These are phyloP conservation scores for Leucocoprinus leucothites DNA, from an alignment of 768 basidiomycete species.

Conservation along the genomic window DNA sequence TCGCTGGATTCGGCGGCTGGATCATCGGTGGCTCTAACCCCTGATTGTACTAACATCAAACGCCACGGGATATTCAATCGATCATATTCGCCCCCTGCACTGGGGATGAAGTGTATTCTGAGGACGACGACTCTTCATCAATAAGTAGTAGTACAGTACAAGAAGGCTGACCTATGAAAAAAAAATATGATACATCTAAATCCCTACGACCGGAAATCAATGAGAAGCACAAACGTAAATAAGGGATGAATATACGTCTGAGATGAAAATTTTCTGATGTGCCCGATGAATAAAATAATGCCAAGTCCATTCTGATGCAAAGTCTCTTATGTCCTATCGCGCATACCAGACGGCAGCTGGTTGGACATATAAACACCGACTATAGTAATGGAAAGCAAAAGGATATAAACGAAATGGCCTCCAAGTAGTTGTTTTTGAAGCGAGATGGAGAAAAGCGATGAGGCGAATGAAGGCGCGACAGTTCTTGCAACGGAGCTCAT, in stretches of 20 bases:
- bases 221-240: no score
- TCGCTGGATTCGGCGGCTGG: not conserved
- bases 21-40: no score
- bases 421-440: constrained; percentile 42
- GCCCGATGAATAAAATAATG: not conserved
- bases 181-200: no score
- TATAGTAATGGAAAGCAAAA: constrained; percentile 23
- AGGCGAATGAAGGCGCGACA: constrained; percentile 52
- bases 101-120: no score
- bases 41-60: no score
- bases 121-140: no score
- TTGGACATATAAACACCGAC: constrained; percentile 6
- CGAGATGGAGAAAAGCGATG: constrained; percentile 61
- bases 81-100: no score
- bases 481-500: constrained; percentile 32
- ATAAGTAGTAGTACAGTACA: no score
- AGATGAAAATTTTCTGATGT: not conserved
- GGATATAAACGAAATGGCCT: constrained; percentile 49
- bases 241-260: no score
- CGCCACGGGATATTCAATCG: no score
- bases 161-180: no score
- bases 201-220: no score
- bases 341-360: not conserved
- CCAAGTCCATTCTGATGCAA: not conserved
- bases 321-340: not conserved